Evolutionary conservation across 2,329 filamentous ascomycete genomes (phyloP), one percentile per base, ranked within the genome.

Genomic region (Paraphaeosphaeria minitans): DNA sequence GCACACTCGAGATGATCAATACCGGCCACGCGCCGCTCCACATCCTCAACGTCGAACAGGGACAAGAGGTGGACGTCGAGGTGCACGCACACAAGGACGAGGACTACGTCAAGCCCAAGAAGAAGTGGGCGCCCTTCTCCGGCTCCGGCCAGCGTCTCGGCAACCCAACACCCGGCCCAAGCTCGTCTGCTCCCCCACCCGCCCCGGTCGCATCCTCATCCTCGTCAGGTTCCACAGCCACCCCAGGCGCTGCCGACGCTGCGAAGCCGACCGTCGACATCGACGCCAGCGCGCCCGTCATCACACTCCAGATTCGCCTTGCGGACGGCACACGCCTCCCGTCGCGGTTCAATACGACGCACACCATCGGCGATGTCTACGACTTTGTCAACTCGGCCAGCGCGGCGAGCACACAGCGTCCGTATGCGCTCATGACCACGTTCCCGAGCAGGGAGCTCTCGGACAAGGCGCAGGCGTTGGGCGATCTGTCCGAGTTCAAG

Each of bases 371-470:
- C 16, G 89, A 94, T 64, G 84, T 96, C 9, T 94, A 95, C 75
- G 80, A 82, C 9, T 94, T 94, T 68, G 86, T 94, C 60, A 80
- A 85, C 58, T 82, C 84, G n/a, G 84, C 90, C 0, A 88, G 85
- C 27, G 74, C 87, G 0, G 83, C 82, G 7, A 84, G 85, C 51
- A 79, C 80, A 31, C 72, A 77, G 41, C 83, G 91, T n/a, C 68
- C 82, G 4, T 95, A 89, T 82, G 89, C 91, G 2, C 80, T 96
- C 45, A 90, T 89, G 63, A 95, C 91, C 0, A 94, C 91, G 0
- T 95, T 95, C 76, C 91, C 91, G 4, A 92, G 87, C 70, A 93
- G 92, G 78, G 89, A 94, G 55, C 85, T 94, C 63, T 87, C 83
- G 1, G 90, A 95, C 69, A 88, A 88, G 75, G 68, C 73, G 48